phyloP scores from a whole-genome alignment of 176 grass and related monocot genomes.

The Oryza glumipatula region DNA sequence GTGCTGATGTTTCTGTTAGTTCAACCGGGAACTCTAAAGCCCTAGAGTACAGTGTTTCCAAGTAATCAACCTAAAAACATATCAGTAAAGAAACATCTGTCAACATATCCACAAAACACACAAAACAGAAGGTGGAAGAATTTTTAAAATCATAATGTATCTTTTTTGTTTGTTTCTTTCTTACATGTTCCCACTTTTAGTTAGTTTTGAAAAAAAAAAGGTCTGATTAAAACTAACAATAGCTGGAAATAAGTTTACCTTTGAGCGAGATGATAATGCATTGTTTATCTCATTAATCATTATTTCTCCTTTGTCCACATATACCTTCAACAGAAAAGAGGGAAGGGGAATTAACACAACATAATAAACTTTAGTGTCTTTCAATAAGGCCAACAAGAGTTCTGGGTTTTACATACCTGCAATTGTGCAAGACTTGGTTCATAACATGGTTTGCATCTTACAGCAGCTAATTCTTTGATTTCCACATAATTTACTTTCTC shows the following conservation, averaged over 20 bases:
- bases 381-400: neutral
- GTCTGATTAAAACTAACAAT: slow-evolving; percentile 19
- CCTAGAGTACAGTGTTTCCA: slow-evolving; percentile 66
- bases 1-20: slow-evolving; percentile 48
- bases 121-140: slow-evolving; percentile 36
- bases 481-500: slow-evolving; percentile 74
- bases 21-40: slow-evolving; percentile 66
- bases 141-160: slow-evolving; percentile 15
- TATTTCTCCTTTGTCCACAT: slow-evolving; percentile 58
- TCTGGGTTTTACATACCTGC: slow-evolving; percentile 55
- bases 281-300: slow-evolving; percentile 67
- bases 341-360: slow-evolving; percentile 36
- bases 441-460: slow-evolving; percentile 47
- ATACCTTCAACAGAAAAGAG: slow-evolving; percentile 43
- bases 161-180: slow-evolving; percentile 4
- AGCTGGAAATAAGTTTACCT: slow-evolving; percentile 50
- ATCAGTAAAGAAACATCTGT: slow-evolving; percentile 24
- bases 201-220: neutral
- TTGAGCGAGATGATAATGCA: slow-evolving; percentile 67
- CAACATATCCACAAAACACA: slow-evolving; percentile 38
- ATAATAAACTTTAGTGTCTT: slow-evolving; percentile 22
- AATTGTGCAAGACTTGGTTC: slow-evolving; percentile 59
- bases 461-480: slow-evolving; percentile 63
- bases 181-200: slow-evolving; percentile 3
- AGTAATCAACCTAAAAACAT: slow-evolving; percentile 64